Evolutionary conservation across 2,329 filamentous ascomycete species (phyloP).

Genomic region (Xylariales sp.): DNA sequence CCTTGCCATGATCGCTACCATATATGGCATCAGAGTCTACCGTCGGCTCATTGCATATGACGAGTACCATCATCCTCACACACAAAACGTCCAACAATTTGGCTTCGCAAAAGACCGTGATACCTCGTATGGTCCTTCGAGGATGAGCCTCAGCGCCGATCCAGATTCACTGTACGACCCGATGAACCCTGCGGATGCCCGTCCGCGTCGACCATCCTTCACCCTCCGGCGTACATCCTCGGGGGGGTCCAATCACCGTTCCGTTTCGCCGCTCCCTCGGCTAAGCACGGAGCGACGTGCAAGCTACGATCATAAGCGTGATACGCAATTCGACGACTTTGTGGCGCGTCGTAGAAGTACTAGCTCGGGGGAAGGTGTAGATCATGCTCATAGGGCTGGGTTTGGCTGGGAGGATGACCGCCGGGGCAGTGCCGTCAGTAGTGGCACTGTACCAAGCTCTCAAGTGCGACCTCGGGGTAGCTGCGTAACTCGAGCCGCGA

Average conservation of each 20-base stretch:
- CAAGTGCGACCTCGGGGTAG: constrained; percentile 17
- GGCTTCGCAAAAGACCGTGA: constrained; percentile 34
- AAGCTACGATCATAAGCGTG: constrained; percentile 40
- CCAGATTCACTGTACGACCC: constrained; percentile 20
- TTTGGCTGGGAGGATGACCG: constrained; percentile 22
- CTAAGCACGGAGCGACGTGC: constrained; percentile 14
- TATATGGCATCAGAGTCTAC: constrained; percentile 44
- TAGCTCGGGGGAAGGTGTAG: constrained; percentile 20
- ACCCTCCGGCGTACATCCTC: constrained; percentile 17
- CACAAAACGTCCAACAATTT: constrained; percentile 45
- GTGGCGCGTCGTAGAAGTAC: constrained; percentile 28
- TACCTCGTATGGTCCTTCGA: constrained; percentile 13
- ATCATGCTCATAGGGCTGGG: constrained; percentile 27
- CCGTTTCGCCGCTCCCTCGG: constrained; percentile 11
- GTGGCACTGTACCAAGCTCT: constrained; percentile 15
- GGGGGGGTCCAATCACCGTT: constrained; percentile 17
- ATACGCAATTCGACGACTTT: constrained; percentile 45
- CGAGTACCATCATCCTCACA: constrained; percentile 44
- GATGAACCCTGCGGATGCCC: constrained; percentile 10
- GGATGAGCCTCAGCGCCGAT: constrained; percentile 13
- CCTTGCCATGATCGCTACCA: constrained; percentile 36
- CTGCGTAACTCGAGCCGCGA: constrained; percentile 20
- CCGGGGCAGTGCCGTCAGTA: constrained; percentile 13
- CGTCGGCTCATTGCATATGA: constrained; percentile 44
- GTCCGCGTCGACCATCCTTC: constrained; percentile 15